These are phyloP conservation scores for Rusavskia elegans DNA, from an alignment of 495 filamentous ascomycete genomes.

Conservation along the genomic window DNA sequence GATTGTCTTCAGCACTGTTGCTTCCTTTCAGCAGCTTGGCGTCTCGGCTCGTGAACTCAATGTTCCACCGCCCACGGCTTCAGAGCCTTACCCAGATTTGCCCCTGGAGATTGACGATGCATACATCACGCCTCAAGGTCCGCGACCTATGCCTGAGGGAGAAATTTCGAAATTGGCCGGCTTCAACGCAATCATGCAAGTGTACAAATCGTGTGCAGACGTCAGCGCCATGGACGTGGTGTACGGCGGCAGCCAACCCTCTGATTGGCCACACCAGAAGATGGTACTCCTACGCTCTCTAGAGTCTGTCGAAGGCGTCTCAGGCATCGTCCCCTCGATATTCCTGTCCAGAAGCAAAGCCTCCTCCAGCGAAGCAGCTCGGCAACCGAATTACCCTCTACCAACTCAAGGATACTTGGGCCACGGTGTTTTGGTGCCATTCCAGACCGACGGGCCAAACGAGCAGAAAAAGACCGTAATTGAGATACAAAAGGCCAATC, in stretches of 20 bases:
- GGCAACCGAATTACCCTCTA: conserved; percentile 4
- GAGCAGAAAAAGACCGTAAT: conserved; percentile 46
- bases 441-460: conserved; percentile 15
- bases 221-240: conserved; percentile 55
- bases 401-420: conserved; percentile 10
- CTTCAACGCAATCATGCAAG: conserved; percentile 60
- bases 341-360: conserved; percentile 31
- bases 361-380: neutral
- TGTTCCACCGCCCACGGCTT: conserved; percentile 54
- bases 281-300: conserved; percentile 44
- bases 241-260: conserved; percentile 51
- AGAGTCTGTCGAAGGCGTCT: conserved; percentile 38
- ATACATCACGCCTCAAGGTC: conserved; percentile 46
- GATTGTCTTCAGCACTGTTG: conserved; percentile 49
- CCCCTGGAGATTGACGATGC: conserved; percentile 69
- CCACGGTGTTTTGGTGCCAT: neutral
- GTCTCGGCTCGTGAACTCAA: conserved; percentile 44
- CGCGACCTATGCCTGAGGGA: conserved; percentile 45
- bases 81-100: conserved; percentile 63
- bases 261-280: conserved; percentile 60
- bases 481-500: conserved; percentile 75
- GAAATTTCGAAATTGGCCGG: conserved; percentile 48
- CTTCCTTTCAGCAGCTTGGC: conserved; percentile 51
- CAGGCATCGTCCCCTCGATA: conserved; percentile 43
- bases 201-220: conserved; percentile 54